Evolutionary conservation across 108 stramenopile species (phyloP), one percentile per base, ranked within the genome.

Genomic region (Phaeodactylum tricornutum): DNA sequence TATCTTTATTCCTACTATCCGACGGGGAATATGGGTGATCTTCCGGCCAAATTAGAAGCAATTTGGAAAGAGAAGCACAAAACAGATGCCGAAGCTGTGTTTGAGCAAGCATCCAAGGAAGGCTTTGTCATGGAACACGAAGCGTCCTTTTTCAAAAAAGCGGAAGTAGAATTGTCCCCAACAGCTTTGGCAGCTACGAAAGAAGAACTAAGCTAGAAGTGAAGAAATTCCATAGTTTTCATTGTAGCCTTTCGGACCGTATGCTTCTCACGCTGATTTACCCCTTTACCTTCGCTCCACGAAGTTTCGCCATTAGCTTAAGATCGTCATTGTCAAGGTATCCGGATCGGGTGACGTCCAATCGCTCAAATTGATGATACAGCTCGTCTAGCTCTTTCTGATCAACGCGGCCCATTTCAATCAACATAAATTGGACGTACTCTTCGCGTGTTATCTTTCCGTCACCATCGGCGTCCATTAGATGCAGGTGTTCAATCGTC

Each of bases 1-100:
- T 94, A 78, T 50, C 66, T 94, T 19, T 94, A 94, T 45, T 81
- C 79, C 14, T 93, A 77, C 55, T 58, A 86, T 43, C 91, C 91
- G n/a, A 65, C 82, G 12, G 91, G 91, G 39, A 72, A 46, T 47
- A 84, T 93, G 75, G 75, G 69, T 17, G 77, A 79, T 22, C 60
- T 84, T 14, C 75, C 91, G 5, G 43, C 61, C 25, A 57, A 45
- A 24, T 68, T 93, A 25, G 69, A 78, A 29, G 66, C 73, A 15
- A 66, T 67, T 39, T 88, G 86, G 86, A 74, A 72, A 54, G 57
- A 40, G 23, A 56, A 62, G 42, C 89, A 92, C 47, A 43, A 66
- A n/a, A 54, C 60, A 19, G 53, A 53, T 45, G 75, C 80, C 21
- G 86, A 92, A 66, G 61, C 63, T 32, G 86, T 77, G 8, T 92